Conservation (phyloP, 192 early-diverging fungal genomes). For the Lobulomyces angularis region DNA sequence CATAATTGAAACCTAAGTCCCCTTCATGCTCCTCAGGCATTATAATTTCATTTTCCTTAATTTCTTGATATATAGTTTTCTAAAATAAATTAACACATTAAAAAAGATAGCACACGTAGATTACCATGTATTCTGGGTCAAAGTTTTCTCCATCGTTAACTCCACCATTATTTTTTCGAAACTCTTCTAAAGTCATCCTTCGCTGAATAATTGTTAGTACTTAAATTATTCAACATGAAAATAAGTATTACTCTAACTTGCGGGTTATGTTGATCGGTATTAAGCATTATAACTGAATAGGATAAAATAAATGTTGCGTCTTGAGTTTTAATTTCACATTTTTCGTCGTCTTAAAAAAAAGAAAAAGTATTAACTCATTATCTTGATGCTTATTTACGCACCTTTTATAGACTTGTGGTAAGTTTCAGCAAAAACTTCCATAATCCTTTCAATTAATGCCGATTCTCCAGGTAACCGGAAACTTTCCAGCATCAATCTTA, state of each 20-base stretch:
- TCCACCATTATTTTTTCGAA: slow-evolving; percentile 73
- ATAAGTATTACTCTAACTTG: slow-evolving; percentile 53
- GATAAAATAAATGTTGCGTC: slow-evolving; percentile 80
- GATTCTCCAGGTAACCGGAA: slow-evolving; percentile 97
- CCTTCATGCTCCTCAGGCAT: slow-evolving; percentile 96
- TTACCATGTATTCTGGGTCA: slow-evolving; percentile 60
- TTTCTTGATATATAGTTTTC: slow-evolving; percentile 72
- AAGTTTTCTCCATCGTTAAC: slow-evolving; percentile 83
- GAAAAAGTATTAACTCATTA: slow-evolving; percentile 9
- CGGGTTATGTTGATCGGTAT: slow-evolving; percentile 95
- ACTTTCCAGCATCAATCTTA: slow-evolving; percentile 80
- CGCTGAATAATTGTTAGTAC: slow-evolving; percentile 21
- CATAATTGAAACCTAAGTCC: slow-evolving; percentile 83
- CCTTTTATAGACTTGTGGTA: slow-evolving; percentile 55
- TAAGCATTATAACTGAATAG: slow-evolving; percentile 93
- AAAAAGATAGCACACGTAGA: not conserved
- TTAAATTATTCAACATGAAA: not conserved
- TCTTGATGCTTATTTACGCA: slow-evolving; percentile 1
- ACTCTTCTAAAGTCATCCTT: slow-evolving; percentile 85
- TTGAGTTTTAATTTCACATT: slow-evolving; percentile 59
- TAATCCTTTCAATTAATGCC: slow-evolving; percentile 91
- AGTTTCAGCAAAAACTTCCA: slow-evolving; percentile 75
- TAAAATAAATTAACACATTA: not conserved
- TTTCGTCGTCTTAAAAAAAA: slow-evolving; percentile 10
- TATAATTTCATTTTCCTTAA: slow-evolving; percentile 81